Base-by-base conservation (phyloP, 106 monocot species). In the Chionographis japonica region DNA sequence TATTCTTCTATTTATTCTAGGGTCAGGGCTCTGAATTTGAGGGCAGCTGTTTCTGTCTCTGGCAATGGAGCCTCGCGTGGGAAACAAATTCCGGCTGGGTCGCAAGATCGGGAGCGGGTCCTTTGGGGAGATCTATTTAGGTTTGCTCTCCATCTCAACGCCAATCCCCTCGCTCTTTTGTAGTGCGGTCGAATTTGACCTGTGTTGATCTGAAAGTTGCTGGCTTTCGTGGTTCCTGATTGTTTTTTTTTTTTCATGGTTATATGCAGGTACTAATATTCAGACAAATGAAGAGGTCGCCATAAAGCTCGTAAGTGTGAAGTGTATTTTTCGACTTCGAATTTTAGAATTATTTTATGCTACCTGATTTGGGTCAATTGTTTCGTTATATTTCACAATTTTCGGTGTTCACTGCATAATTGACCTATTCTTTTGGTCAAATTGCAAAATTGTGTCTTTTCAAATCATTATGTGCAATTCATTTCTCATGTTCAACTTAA, bases 221-320 rank as follows among this genome's bases (percentile, higher is more conserved):
- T 59, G 13, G 39, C 49, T 52, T 50, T 62, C 52, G 15, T 19
- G 10, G 11, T 56, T 75, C 55, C 41, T 49, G 36, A 53, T 75
- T 57, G 8, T 9, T 16, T 9, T 52, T 9, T 16, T 9, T 52
- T 54, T 56, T 37, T 60, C 58, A 4, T 65, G 6, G 2, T 37
- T 50, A 27, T 42, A 42, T 72, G 40, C 76, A 89, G 89, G 89
- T 54, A 82, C 79, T 49, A 82, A 89, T 77, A 68, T 80, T 65
- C 89, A 89, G 65, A 85, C 85, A 17, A 89, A 89, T 74, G 89
- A 89, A 67, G 85, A 89, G 63, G 89, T 89, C 55, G 89, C 79
- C 12, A 89, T 89, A 61, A 89, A 89, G 62, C 82, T 89, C 40
- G 89, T 89, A 63, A 74, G 89, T 80, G 14, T 60, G 27, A 0